phyloP scores from a whole-genome alignment of 148 eudicot genomes.

The Dysphania ambrosioides region DNA sequence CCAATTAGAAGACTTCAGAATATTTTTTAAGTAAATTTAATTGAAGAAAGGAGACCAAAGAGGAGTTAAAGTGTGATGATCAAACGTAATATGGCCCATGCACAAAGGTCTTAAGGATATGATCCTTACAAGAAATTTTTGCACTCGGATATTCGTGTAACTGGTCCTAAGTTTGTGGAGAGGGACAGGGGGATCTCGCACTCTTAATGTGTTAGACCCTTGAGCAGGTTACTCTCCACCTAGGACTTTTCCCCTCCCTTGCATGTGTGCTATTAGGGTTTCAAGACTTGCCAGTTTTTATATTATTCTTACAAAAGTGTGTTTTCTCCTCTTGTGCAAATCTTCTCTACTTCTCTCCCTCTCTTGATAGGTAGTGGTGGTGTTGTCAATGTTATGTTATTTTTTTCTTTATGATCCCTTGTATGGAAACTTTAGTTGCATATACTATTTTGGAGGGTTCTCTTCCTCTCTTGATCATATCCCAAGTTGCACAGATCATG shows the following conservation, averaged over 20 bases:
- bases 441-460: background rate
- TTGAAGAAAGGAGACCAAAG: background rate
- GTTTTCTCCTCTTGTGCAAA: background rate
- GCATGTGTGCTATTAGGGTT: background rate
- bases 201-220: background rate
- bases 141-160: background rate
- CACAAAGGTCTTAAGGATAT: background rate
- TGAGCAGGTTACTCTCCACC: background rate
- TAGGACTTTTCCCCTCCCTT: background rate
- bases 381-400: background rate
- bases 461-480: too few relatives aligned
- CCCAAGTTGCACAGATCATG: too few relatives aligned
- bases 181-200: background rate
- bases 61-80: background rate
- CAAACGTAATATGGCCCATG: background rate
- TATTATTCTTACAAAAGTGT: background rate
- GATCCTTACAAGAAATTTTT: background rate
- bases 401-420: background rate
- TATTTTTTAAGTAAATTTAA: background rate
- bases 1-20: background rate
- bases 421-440: background rate
- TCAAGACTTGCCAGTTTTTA: background rate
- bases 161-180: background rate
- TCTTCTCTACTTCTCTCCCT: background rate
- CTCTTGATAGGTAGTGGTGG: background rate